A percentile compares a stretch with the other conserved stretches of the same genome.
phyloP scores from a whole-genome alignment of 768 basidiomycete species.

The Pulveroboletus ravenelii region DNA sequence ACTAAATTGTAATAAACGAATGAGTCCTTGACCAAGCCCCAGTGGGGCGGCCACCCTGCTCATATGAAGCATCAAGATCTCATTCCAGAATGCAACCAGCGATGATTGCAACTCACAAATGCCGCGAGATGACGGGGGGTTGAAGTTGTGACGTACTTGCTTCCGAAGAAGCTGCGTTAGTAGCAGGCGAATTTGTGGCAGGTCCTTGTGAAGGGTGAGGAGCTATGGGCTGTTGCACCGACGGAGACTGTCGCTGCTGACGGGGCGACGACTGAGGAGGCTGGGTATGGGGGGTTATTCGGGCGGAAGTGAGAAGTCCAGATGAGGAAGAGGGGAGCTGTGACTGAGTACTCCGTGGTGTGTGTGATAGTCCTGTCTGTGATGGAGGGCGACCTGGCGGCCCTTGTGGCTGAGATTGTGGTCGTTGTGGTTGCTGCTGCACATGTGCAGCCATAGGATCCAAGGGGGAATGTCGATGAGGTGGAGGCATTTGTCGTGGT shows the following conservation, averaged over 20 bases:
- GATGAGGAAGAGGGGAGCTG: slow-evolving; percentile 32
- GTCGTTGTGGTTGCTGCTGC: slow-evolving; percentile 41
- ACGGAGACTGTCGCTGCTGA: slow-evolving; percentile 31
- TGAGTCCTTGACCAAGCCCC: slow-evolving; percentile 59
- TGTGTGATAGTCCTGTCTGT: slow-evolving; percentile 43
- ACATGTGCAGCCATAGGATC: slow-evolving; percentile 42
- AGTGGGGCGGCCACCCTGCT: slow-evolving; percentile 33
- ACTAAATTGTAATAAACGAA: slow-evolving; percentile 67
- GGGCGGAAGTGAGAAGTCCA: slow-evolving; percentile 23
- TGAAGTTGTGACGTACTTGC: slow-evolving; percentile 32
- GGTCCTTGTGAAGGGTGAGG: slow-evolving; percentile 33
- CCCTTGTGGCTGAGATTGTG: slow-evolving; percentile 57
- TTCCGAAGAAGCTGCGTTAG: slow-evolving; percentile 25
- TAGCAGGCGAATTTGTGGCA: slow-evolving; percentile 19
- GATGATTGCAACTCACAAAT: slow-evolving; percentile 26
- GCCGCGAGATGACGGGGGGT: slow-evolving; percentile 26
- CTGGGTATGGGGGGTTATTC: slow-evolving; percentile 35
- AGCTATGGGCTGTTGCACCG: slow-evolving; percentile 34
- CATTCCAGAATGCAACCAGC: background rate
- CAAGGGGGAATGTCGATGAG: slow-evolving; percentile 44
- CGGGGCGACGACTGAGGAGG: slow-evolving; percentile 30
- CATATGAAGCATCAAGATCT: slow-evolving; percentile 16
- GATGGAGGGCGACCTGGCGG: slow-evolving; percentile 48
- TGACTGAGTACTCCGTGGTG: slow-evolving; percentile 40
- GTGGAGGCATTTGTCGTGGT: slow-evolving; percentile 32